phyloP scores from a whole-genome alignment of 306 rosid species.

The Sophora flavescens region DNA sequence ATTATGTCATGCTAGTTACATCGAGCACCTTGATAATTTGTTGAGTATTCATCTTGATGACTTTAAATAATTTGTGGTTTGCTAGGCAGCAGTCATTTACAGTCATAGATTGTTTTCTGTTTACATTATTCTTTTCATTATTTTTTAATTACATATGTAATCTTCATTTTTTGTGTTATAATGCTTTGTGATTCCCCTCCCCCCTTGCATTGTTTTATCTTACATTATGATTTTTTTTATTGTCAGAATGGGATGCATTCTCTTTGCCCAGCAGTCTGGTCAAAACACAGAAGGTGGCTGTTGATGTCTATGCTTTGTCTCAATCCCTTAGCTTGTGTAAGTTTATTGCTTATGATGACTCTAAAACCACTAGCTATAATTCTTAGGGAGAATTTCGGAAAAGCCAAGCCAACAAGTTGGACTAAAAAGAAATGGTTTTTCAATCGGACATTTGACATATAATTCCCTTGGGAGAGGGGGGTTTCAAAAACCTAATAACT shows the following conservation, averaged over 20 bases:
- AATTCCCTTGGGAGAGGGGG: background rate
- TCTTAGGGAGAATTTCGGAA: constrained; percentile 16
- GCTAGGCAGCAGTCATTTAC: background rate
- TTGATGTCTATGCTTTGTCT: constrained; percentile 96
- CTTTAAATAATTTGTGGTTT: background rate
- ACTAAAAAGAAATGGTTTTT: background rate
- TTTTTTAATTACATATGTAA: constrained; percentile 2
- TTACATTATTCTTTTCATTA: background rate
- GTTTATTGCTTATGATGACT: constrained; percentile 54
- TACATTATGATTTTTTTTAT: constrained; percentile 33
- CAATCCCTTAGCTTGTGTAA: constrained; percentile 95
- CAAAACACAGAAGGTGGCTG: constrained; percentile 97
- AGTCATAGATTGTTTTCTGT: constrained; percentile 4
- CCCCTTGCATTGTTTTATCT: background rate
- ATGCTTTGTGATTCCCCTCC: constrained; percentile 24
- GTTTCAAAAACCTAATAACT: background rate
- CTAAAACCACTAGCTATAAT: constrained; percentile 12
- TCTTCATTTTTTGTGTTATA: constrained; percentile 13
- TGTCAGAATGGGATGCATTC: constrained; percentile 95
- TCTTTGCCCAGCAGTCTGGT: constrained; percentile 99
- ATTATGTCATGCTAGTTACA: background rate
- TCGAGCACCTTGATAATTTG: background rate
- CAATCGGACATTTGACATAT: background rate
- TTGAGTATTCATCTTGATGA: background rate
- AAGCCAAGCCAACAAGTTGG: background rate